Evolutionary conservation across 352 stramenopile species (phyloP).

Genomic region (Globisporangium cederbergense): DNA sequence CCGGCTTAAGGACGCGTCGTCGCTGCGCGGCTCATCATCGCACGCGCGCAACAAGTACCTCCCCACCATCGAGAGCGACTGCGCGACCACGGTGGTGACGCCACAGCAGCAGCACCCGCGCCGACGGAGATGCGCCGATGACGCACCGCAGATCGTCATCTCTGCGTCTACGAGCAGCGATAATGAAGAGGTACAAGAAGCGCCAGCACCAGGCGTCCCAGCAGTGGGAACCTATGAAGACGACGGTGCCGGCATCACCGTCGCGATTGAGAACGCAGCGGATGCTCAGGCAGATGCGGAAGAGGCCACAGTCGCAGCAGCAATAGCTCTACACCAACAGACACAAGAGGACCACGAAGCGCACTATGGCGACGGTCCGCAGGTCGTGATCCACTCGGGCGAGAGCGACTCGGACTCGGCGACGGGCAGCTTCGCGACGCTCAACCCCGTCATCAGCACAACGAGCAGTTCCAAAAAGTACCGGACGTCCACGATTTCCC

Average conservation of each 20-base stretch:
- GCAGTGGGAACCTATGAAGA: constrained; percentile 7
- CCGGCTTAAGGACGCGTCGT: constrained; percentile 28
- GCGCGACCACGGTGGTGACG: neutral
- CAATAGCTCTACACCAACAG: neutral
- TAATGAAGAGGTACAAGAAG: neutral
- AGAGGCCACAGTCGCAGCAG: neutral
- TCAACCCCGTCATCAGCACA: constrained; percentile 56
- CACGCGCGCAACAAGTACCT: constrained; percentile 27
- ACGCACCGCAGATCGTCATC: constrained; percentile 15
- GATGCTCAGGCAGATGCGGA: neutral
- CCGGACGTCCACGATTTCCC: constrained; percentile 5
- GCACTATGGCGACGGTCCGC: constrained; percentile 31
- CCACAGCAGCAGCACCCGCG: neutral
- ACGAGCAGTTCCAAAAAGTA: constrained; percentile 2
- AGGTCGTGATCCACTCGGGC: constrained; percentile 74
- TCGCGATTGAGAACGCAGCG: constrained; percentile 32
- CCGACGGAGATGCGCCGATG: neutral
- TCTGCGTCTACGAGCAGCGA: neutral
- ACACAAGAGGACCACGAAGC: constrained; percentile 5
- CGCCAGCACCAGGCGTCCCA: neutral
- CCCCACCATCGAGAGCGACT: constrained; percentile 3
- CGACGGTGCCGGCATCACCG: constrained; percentile 46
- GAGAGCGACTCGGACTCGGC: constrained; percentile 57
- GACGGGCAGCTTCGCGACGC: constrained; percentile 52
- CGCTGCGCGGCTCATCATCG: constrained; percentile 16